phyloP scores from a whole-genome alignment of 129 eudicot genomes.

The Daucus carota region DH1_v3.0 NC_030381.2:51895001-51895500 shows the following conservation, averaged over 20 bases:
- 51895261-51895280: no score
- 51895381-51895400: neutral
- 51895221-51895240: neutral
- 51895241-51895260: no score
- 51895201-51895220: neutral
- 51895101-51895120: slow-evolving; percentile 11
- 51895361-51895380: neutral
- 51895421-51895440: neutral
- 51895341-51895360: neutral
- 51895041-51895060: neutral
- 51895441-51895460: neutral
- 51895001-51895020: no score
- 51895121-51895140: neutral
- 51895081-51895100: neutral
- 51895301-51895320: neutral
- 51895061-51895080: neutral
- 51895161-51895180: neutral
- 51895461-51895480: neutral
- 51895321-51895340: neutral
- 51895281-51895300: neutral
- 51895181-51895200: neutral
- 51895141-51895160: neutral
- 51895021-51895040: no score
- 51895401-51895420: neutral
- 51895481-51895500: neutral